phyloP scores from a whole-genome alignment of 768 basidiomycete species.

The Steccherinum ochraceum region DNA sequence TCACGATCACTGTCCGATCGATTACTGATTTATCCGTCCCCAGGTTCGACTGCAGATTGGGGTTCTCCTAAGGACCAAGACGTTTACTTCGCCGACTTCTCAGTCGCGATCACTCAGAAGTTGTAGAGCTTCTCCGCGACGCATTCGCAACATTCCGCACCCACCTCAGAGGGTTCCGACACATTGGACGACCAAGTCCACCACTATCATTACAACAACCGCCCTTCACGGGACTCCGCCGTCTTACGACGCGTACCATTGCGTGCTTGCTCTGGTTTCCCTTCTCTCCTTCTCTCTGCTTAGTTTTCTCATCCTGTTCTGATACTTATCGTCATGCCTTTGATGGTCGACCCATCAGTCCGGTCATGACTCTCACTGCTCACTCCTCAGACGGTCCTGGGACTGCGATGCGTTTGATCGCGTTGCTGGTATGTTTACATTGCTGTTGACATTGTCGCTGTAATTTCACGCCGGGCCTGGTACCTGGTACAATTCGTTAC shows the following conservation, averaged over 20 bases:
- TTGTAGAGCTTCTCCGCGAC: slow-evolving; percentile 20
- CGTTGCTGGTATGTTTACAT: neutral
- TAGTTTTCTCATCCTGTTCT: neutral
- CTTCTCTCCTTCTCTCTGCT: neutral
- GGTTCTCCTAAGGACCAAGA: slow-evolving; percentile 58
- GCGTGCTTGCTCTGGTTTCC: no score
- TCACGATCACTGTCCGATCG: neutral
- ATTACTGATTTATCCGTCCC: slow-evolving; percentile 9
- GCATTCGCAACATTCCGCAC: neutral
- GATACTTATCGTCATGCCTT: neutral
- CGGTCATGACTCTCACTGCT: neutral
- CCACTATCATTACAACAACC: neutral
- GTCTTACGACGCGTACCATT: neutral
- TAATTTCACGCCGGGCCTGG: no score
- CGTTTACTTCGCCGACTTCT: slow-evolving; percentile 66
- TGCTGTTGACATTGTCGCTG: no score
- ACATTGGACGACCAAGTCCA: neutral
- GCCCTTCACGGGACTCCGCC: neutral
- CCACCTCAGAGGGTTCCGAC: no score
- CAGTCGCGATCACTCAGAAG: slow-evolving; percentile 49
- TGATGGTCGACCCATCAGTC: neutral
- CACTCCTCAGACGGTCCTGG: neutral
- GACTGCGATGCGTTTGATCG: neutral
- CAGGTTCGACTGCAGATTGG: slow-evolving; percentile 41
- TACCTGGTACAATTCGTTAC: no score